Conservation (phyloP, 371 early-diverging fungal species). For the Amoeboaphelidium protococcarum region DNA sequence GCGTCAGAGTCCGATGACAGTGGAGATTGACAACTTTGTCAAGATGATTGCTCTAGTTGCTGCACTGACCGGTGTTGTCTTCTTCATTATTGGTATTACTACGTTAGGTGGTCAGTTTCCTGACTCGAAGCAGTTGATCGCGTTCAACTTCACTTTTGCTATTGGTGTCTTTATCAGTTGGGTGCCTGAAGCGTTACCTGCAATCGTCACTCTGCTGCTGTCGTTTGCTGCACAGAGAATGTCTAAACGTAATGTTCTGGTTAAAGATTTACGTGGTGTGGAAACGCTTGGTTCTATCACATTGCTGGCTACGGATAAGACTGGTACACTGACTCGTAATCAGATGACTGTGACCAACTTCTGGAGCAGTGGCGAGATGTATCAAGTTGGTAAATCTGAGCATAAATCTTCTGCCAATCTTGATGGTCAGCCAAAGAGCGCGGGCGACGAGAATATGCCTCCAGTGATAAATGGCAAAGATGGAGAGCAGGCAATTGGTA, state of each 20-base stretch:
- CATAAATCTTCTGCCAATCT: no score
- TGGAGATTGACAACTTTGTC: slow-evolving; percentile 56
- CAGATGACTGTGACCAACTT: slow-evolving; percentile 76
- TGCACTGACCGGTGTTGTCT: slow-evolving; percentile 34
- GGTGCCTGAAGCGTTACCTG: slow-evolving; percentile 21
- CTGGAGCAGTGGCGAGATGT: slow-evolving; percentile 43
- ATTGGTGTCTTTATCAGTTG: slow-evolving; percentile 33
- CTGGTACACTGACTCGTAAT: slow-evolving; percentile 80
- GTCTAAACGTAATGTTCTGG: slow-evolving; percentile 57
- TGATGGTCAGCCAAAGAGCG: no score
- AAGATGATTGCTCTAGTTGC: slow-evolving; percentile 61
- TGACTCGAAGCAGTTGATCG: slow-evolving; percentile 56
- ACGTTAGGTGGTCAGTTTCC: slow-evolving; percentile 33
- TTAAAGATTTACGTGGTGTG: slow-evolving; percentile 79
- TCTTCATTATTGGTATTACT: slow-evolving; percentile 44
- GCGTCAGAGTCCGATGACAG: slow-evolving; percentile 33
- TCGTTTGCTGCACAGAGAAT: slow-evolving; percentile 84
- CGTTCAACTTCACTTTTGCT: slow-evolving; percentile 46
- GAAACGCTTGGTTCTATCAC: slow-evolving; percentile 88
- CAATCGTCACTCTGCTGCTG: slow-evolving; percentile 32
- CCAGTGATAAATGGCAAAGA: background rate
- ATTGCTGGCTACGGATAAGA: slow-evolving; percentile 78
- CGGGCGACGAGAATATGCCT: no score
- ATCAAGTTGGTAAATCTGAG: no score
- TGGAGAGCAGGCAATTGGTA: background rate